Base-by-base conservation (phyloP, 2,329 filamentous ascomycete genomes). In the Diplodia mutila region DNA sequence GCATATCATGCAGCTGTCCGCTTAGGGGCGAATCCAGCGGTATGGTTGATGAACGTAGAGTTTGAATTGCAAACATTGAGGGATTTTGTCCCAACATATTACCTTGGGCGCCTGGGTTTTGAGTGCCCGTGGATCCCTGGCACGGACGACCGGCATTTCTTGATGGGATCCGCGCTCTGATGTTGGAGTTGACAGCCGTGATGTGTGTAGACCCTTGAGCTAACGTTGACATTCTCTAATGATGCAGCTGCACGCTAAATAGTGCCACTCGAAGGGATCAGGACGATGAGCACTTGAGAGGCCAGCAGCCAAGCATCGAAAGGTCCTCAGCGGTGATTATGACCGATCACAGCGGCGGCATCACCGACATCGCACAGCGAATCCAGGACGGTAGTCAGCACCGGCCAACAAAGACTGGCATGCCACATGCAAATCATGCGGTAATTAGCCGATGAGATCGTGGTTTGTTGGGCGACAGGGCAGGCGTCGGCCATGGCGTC, bases 341-440 rank as follows among this genome's bases (percentile, higher is more conserved):
- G 8, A 32, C 29, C 8, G 6, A 32, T 32, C 6, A 8, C 29
- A 8, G 8, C 29, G 29, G 29, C 6, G 7, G 29, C 29, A 32
- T 8, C 29, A 32, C 29, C 29, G 29, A 1, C 6, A 32, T 32
- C 29, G 7, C 29, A 32, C 29, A 32, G 29, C 6, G 29, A 32
- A 1, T 32, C 29, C 29, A 34, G 9, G n/a, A 11, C 18, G n/a
- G 42, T 42, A 37, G 18, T 21, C 25, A 5, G 14, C 53, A 9
- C 21, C 18, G 8, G 18, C 29, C 39, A 21, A 49, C 21, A 23
- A 21, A 16, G 21, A 27, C 18, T 21, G 55, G 39, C 39, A 48
- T 12, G 46, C 18, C 59, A 51, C 59, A 63, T 63, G 59, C 46
- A 63, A 63, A 51, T 51, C 59, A 63, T 63, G 59, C 59, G 23